Conservation (phyloP, 371 early-diverging fungal genomes). For the Mucor irregularis region DNA sequence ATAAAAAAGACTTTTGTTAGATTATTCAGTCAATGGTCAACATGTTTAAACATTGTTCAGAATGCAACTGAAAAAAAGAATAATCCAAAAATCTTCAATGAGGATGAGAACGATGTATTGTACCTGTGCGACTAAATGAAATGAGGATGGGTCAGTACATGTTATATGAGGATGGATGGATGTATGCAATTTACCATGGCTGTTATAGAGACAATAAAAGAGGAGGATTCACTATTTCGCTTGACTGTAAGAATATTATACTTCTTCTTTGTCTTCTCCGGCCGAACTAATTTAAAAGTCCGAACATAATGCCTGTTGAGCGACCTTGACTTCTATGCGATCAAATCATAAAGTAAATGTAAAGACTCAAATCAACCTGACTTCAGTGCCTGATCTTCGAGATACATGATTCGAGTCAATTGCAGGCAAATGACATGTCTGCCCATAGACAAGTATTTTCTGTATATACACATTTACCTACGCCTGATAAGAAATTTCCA, state of each 20-base stretch:
- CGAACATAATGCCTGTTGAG: no score
- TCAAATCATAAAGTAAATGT: no score
- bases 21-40: not conserved
- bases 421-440: no score
- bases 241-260: not conserved
- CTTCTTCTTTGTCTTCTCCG: not conserved
- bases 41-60: not conserved
- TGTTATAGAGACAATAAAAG: constrained; percentile 30
- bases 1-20: not conserved
- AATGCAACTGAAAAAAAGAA: not conserved
- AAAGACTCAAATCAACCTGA: no score
- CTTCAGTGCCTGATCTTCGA: no score
- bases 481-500: no score
- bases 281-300: not conserved
- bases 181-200: constrained; percentile 22
- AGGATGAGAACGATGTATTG: not conserved
- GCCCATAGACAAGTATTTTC: no score
- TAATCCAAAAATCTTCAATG: not conserved
- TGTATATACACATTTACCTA: no score
- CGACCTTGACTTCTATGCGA: no score
- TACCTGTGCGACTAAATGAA: constrained; percentile 28
- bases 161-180: constrained; percentile 23
- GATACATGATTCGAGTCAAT: no score
- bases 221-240: constrained; percentile 9
- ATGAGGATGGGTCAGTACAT: constrained; percentile 8